Conservation (phyloP, 1,284 basidiomycete species). For the Trichosporon ovoides region DNA sequence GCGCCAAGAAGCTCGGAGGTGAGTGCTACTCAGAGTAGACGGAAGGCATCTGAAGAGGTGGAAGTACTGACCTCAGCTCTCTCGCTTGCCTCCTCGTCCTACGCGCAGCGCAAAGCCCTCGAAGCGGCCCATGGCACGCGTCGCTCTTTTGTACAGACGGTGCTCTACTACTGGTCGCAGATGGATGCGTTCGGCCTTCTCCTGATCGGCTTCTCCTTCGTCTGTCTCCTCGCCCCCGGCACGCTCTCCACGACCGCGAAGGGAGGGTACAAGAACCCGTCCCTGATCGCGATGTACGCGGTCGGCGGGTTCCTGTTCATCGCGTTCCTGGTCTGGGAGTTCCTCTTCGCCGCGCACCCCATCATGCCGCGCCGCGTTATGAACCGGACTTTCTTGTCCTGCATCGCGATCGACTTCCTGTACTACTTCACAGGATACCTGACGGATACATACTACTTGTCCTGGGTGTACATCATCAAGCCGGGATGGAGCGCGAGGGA, state of each 20-base stretch:
- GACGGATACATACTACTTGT: slow-evolving; percentile 37
- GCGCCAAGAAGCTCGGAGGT: slow-evolving; percentile 43
- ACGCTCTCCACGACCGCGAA: slow-evolving; percentile 38
- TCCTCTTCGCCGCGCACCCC: slow-evolving; percentile 43
- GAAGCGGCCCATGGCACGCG: slow-evolving; percentile 1
- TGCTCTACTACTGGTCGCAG: slow-evolving; percentile 31
- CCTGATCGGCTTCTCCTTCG: slow-evolving; percentile 44
- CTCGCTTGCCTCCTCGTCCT: slow-evolving; percentile 16
- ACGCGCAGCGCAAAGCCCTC: slow-evolving; percentile 14
- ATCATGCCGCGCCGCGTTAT: slow-evolving; percentile 48
- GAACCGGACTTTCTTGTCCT: slow-evolving; percentile 45
- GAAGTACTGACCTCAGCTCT: not conserved
- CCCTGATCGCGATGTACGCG: slow-evolving; percentile 49
- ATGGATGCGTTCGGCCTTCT: slow-evolving; percentile 48
- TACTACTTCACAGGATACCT: slow-evolving; percentile 45
- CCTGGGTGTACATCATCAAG: slow-evolving; percentile 44
- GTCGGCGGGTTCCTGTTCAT: slow-evolving; percentile 46
- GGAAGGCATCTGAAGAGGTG: no score
- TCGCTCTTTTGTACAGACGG: slow-evolving; percentile 15
- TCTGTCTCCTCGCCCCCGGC: slow-evolving; percentile 46
- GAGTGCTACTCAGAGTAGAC: slow-evolving; percentile 8
- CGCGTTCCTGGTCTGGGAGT: slow-evolving; percentile 46
- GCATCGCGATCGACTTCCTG: slow-evolving; percentile 44
- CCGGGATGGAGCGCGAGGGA: slow-evolving; percentile 26
- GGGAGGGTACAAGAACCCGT: slow-evolving; percentile 45